Base-by-base conservation (phyloP, 345 rosid species). In the Microcos paniculata region DNA sequence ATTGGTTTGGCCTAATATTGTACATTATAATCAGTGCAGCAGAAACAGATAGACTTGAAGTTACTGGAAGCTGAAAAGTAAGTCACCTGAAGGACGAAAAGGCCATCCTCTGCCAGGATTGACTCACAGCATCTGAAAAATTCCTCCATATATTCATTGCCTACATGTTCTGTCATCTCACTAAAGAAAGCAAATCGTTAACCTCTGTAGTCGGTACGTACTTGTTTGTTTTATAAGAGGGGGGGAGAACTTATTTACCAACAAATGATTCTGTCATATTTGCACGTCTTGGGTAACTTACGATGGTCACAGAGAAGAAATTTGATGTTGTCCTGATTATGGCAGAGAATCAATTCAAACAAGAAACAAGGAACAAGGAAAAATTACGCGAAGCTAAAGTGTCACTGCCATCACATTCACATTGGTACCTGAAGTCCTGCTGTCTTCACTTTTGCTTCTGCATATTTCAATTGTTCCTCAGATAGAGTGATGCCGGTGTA, bases 401-500 rank as follows among this genome's bases (percentile, higher is more conserved):
- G 5, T 2, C 5, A 5, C 5, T 2, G 38, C 38, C 38, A 35
- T 35, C 5, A 2, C 5, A 35, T 35, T 2, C 38, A 2, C 2
- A 35, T 35, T 35, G 38, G 2, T 84, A 90, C 97, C 98, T 90
- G 77, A 59, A 95, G 97, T 70, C 97, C 96, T 77, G 96, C 98
- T 83, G 88, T 93, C 81, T 88, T 89, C n/a, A 87, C 96, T 84
- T 86, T 93, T 73, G 15, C 80, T 77, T 93, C 90, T 7, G 92
- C 97, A 80, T 78, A 91, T 63, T 84, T 88, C 52, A 95, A 85
- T 24, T 93, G 98, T 80, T 93, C 91, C 55, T 84, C 82, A 10
- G 98, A 95, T 4, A 95, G 74, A 6, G 98, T 91, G 70, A 95
- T 89, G 62, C 98, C 99, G 0, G 98, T 93, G 81, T 95, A 95